A percentile compares a stretch with the other conserved stretches of the same genome.
Evolutionary conservation across 306 rosid species (phyloP).

Genomic region (Ormosia semicastrata): DNA sequence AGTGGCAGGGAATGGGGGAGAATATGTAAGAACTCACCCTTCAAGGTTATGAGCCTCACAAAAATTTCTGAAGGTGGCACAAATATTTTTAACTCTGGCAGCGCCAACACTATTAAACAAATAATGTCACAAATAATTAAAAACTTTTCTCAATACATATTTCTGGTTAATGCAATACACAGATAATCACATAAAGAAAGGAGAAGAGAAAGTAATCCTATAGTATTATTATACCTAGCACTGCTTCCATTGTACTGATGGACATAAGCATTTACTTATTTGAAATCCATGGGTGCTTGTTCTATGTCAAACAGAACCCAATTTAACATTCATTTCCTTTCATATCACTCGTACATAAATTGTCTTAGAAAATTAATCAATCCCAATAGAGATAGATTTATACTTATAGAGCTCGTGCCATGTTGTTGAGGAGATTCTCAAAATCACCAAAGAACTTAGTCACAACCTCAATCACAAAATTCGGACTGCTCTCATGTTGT

Average conservation of each 20-base stretch:
- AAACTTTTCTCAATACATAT: neutral
- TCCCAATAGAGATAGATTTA: neutral
- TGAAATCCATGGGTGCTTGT: slow-evolving; percentile 56
- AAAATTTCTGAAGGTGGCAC: slow-evolving; percentile 49
- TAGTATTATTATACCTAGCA: slow-evolving; percentile 50
- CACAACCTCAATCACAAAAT: slow-evolving; percentile 73
- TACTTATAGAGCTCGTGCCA: slow-evolving; percentile 63
- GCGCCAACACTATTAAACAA: slow-evolving; percentile 69
- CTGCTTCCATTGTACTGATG: slow-evolving; percentile 82
- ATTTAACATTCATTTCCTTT: neutral
- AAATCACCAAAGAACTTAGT: slow-evolving; percentile 74
- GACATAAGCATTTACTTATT: slow-evolving; percentile 70
- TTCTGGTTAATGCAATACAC: neutral
- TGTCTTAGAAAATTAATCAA: neutral
- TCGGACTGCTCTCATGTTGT: slow-evolving; percentile 67
- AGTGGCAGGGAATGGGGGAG: neutral
- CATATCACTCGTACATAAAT: neutral
- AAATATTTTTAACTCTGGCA: slow-evolving; percentile 52
- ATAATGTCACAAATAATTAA: neutral
- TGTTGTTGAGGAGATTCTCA: slow-evolving; percentile 53
- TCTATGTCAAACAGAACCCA: slow-evolving; percentile 38
- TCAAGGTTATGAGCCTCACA: slow-evolving; percentile 67
- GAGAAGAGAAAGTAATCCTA: neutral
- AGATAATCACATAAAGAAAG: neutral
- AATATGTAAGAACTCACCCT: slow-evolving; percentile 52